Base-by-base conservation (phyloP, 1,284 basidiomycete species). In the Exsudoporus floridanus region DNA sequence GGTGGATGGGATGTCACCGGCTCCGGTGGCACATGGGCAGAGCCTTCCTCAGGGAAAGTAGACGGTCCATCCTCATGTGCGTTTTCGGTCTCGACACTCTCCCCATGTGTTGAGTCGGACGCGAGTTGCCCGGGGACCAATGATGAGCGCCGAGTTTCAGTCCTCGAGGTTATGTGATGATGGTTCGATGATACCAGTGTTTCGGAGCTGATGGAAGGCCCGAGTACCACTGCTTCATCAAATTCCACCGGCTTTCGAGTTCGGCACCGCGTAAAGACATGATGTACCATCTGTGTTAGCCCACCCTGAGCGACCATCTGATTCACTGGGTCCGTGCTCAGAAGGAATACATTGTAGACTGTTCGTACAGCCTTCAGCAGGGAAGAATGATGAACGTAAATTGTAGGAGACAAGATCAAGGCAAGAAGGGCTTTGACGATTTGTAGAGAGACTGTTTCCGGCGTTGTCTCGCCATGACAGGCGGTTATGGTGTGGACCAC, bases 241-340 rank as follows among this genome's bases (percentile, higher is more conserved):
- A 55, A 60, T 25, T 63, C 66, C 45, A 62, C 55, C 14, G 75
- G 51, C 58, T 77, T 63, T 51, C 61, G 64, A 19, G 77, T 58
- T 62, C 74, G 75, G 63, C 88, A 90, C 25, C 95, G 82, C 8
- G 88, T 81, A 70, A 98, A 98, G 50, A 98, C 86, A 64, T 96
- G 94, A 64, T 96, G 90, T 2, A 98, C 93, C 87, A 98, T 98
- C 71, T 98, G 95, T 0, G 93, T 94, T 16, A 98, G 79, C 16
- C 94, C 93, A 19, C 94, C 95, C 72, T 98, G 95, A 9, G 95
- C 95, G 27, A 98, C 93, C 73, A 92, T 93, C 72, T 98, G 95
- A 63, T 95, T 98, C 49, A 94, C 90, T 5, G 88, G 82, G 62
- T 96, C 93, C 33, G 82, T 80, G 60, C 91, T 94, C 53, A 97